Percentiles rank a stretch among this genome's conserved stretches.
Evolutionary conservation across 768 basidiomycete species (phyloP).

Genomic region (Pleurotus djamor): DNA sequence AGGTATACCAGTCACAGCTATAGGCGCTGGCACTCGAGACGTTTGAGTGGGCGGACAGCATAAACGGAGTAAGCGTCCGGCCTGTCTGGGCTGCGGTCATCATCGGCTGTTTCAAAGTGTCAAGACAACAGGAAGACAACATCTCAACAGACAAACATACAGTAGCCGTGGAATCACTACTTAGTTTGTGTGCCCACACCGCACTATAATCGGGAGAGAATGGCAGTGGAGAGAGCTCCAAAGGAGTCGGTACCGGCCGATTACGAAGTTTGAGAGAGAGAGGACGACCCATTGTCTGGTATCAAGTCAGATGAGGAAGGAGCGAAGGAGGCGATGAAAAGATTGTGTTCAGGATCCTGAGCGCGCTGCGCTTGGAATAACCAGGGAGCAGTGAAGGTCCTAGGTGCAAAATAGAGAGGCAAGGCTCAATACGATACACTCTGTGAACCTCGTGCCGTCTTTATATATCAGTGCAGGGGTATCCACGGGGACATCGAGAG

Average conservation of each 20-base stretch:
- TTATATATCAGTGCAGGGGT: neutral
- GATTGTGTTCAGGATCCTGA: neutral
- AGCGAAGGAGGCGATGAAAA: neutral
- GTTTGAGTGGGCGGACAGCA: neutral
- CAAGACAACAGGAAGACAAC: neutral
- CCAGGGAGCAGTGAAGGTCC: neutral
- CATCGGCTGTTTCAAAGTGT: neutral
- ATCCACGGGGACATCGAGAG: neutral
- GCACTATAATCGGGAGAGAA: neutral
- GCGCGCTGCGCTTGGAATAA: slow-evolving; percentile 3
- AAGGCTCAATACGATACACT: neutral
- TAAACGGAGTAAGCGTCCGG: slow-evolving; percentile 4
- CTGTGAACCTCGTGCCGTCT: neutral
- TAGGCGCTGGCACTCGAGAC: slow-evolving; percentile 3
- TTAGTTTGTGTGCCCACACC: neutral
- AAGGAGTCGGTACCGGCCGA: slow-evolving; percentile 6
- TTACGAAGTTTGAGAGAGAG: slow-evolving; percentile 3
- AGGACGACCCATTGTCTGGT: neutral
- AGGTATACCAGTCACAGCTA: slow-evolving; percentile 1
- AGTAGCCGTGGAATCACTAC: neutral
- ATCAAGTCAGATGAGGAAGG: too few species aligned
- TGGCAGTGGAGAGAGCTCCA: neutral
- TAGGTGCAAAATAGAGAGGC: neutral
- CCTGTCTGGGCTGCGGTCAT: neutral
- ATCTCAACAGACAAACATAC: neutral